Percentiles rank a stretch among this genome's conserved stretches.
Conservation (phyloP, 192 early-diverging fungal genomes). For the Jimgerdemannia lactiflua region DNA sequence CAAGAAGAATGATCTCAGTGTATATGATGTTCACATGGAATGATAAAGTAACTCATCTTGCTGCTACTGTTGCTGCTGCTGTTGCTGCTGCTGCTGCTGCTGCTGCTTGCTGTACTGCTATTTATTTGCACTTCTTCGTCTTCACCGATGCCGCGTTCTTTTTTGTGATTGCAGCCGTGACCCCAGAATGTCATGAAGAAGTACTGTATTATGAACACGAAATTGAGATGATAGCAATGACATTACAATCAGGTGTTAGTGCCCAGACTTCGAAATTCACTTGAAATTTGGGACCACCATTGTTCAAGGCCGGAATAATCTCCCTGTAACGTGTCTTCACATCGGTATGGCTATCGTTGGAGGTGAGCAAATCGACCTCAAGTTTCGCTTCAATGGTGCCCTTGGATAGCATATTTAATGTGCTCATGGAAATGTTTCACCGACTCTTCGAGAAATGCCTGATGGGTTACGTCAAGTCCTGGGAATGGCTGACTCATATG, state of each 20-base stretch:
- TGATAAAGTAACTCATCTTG: constrained; percentile 40
- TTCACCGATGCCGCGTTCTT: neutral
- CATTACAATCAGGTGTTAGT: constrained; percentile 36
- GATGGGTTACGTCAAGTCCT: too few relatives aligned
- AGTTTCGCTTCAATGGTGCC: constrained; percentile 67
- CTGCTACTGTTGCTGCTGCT: constrained; percentile 3
- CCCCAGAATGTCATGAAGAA: constrained; percentile 68
- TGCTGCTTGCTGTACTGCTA: too few relatives aligned
- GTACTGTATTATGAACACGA: constrained; percentile 71
- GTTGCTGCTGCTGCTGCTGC: too few relatives aligned
- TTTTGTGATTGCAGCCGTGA: constrained; percentile 1
- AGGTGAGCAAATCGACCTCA: constrained; percentile 63
- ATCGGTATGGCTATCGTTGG: constrained; percentile 77
- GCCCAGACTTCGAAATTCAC: constrained; percentile 42
- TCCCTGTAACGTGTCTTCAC: constrained; percentile 79
- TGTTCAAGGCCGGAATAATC: constrained; percentile 66
- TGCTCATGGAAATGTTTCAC: too few relatives aligned
- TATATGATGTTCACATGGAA: constrained; percentile 78
- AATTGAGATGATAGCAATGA: constrained; percentile 76
- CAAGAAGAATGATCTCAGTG: constrained; percentile 84
- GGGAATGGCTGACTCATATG: too few relatives aligned
- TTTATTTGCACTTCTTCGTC: neutral
- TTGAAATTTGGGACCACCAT: constrained; percentile 60
- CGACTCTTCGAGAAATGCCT: too few relatives aligned
- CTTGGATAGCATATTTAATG: constrained; percentile 54